A percentile compares a stretch with the other conserved stretches of the same genome.
phyloP scores from a whole-genome alignment of 192 early-diverging fungal species.

The Backusella mclennaniae region DNA sequence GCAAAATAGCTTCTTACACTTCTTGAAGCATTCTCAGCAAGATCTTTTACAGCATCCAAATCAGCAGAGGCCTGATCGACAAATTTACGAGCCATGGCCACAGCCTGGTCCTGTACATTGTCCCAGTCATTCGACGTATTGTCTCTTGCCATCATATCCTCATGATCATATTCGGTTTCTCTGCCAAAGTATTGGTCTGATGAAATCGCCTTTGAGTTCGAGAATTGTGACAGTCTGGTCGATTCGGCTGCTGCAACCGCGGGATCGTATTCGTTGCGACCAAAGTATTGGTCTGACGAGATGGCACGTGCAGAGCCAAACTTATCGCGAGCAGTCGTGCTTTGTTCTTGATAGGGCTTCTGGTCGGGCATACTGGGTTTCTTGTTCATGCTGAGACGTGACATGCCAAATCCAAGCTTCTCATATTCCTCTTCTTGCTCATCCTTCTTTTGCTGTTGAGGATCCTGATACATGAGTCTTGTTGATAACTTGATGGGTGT shows the following conservation, averaged over 20 bases:
- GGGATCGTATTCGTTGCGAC: conserved; percentile 69
- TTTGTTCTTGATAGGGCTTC: conserved; percentile 10
- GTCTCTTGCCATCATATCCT: not conserved
- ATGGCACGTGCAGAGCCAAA: conserved; percentile 86
- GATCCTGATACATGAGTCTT: conserved; percentile 28
- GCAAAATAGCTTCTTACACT: conserved; percentile 22
- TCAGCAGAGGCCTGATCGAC: conserved; percentile 44
- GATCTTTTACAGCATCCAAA: conserved; percentile 38
- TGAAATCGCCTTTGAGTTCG: conserved; percentile 72
- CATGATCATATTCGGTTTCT: conserved; percentile 42
- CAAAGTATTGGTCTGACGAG: conserved; percentile 91
- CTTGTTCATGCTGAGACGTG: conserved; percentile 23
- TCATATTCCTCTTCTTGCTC: conserved; percentile 16
- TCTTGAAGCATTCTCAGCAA: conserved; percentile 36
- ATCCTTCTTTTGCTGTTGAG: not conserved
- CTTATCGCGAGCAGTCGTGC: conserved; percentile 62
- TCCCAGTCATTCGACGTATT: conserved; percentile 26
- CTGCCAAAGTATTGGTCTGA: conserved; percentile 85
- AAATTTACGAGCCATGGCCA: conserved; percentile 43
- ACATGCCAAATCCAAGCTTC: conserved; percentile 42
- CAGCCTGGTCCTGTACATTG: conserved; percentile 34
- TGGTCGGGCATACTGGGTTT: conserved; percentile 44
- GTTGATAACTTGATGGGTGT: conserved; percentile 12
- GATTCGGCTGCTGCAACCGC: conserved; percentile 48
- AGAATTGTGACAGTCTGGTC: conserved; percentile 64